phyloP scores from a whole-genome alignment of 768 basidiomycete genomes.

The Tylopilus vinaceipallidus region DNA sequence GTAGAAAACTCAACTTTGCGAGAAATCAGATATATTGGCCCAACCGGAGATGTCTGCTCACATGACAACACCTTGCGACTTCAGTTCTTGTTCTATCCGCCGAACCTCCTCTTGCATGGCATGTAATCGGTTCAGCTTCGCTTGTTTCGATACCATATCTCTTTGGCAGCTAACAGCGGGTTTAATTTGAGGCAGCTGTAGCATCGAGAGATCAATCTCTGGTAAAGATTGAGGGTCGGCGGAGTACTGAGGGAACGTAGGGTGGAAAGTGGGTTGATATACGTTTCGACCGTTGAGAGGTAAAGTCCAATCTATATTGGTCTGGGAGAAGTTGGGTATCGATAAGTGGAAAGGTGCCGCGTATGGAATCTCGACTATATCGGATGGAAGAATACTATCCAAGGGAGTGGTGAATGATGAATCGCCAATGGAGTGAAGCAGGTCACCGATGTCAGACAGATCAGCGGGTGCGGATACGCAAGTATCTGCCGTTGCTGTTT shows the following conservation, averaged over 20 bases:
- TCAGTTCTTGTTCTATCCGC: constrained; percentile 34
- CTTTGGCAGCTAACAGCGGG: neutral
- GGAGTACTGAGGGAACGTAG: constrained; percentile 4
- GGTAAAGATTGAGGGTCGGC: constrained; percentile 7
- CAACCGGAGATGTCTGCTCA: constrained; percentile 1
- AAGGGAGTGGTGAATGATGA: neutral
- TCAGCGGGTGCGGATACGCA: neutral
- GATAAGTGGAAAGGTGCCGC: neutral
- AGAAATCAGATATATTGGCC: neutral
- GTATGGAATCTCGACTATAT: neutral
- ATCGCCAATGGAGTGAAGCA: constrained; percentile 6
- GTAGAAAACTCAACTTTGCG: constrained; percentile 12
- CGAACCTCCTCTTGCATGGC: constrained; percentile 35
- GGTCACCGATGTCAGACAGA: constrained; percentile 4
- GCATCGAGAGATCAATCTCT: constrained; percentile 26
- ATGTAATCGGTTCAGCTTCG: constrained; percentile 21
- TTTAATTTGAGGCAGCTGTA: constrained; percentile 17
- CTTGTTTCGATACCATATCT: constrained; percentile 9
- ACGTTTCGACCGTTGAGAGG: constrained; percentile 6
- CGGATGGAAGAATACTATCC: neutral
- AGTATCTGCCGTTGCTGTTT: neutral
- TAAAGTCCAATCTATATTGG: constrained; percentile 14
- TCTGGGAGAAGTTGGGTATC: constrained; percentile 1
- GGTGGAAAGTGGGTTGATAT: neutral
- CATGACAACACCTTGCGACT: constrained; percentile 17